Base-by-base conservation (phyloP, 345 rosid species). In the Raphanus sativus region DNA sequence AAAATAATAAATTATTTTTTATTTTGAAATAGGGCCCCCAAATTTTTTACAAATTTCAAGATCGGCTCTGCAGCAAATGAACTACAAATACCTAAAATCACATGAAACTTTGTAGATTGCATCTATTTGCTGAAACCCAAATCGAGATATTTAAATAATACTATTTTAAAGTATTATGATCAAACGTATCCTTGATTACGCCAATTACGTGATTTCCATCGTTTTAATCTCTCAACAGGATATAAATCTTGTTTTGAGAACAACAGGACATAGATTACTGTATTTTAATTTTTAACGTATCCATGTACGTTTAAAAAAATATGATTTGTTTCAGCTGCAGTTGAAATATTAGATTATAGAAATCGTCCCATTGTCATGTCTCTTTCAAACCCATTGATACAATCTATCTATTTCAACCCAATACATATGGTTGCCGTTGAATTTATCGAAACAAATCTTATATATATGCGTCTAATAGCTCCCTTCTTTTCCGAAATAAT, bases 321-420 rank as follows among this genome's bases (percentile, higher is more conserved):
- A 21, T 21, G 21, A 21, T 21, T 21, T 21, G 21, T 21, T 0
- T 21, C 21, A 21, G 21, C 21, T 21, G 21, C 21, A 21, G 21
- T 21, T 21, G 21, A 21, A 21, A 21, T 21, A 21, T 32, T 63
- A 56, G 67, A 64, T 50, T 64, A 15, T 10, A 65, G 9, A 77
- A 64, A 60, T 77, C 30, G n/a, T 70, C 30, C 34, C 62, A 30
- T 58, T 71, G 62, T 24, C 34, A 77, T 45, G 77, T 72, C 73
- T 71, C 45, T 78, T 71, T 77, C 77, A 32, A 66, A 65, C 68
- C 67, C 71, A 33, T 71, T 42, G 71, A 65, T 71, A 77, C 30
- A 24, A 65, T 71, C 62, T 10, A 58, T 77, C 42, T 24, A 45
- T 45, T 59, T 71, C 73, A 71, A 65, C 63, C 42, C 42, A 65